Evolutionary conservation across 768 basidiomycete species (phyloP), one percentile per base, ranked within the genome.

Genomic region (Agrocybe pediades): DNA sequence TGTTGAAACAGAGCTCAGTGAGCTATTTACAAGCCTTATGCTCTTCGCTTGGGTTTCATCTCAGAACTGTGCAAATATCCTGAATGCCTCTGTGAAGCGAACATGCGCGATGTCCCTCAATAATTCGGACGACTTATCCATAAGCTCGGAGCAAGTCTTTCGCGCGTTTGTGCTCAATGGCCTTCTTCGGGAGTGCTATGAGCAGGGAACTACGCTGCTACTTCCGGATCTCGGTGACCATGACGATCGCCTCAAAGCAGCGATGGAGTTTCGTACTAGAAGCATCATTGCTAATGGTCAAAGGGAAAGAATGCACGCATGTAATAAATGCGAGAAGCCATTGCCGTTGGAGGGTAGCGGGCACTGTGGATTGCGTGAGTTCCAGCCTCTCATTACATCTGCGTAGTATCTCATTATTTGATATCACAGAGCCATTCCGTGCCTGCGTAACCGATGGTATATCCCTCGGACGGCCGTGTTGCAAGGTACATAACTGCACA

Each of bases 21-120:
- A 54, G 41, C 30, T 53, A 15, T 57, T 53, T 41, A 57, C 51
- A 11, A 54, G 42, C 25, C 40, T 33, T 13, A 58, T 58, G 57
- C 53, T 58, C 7, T 51, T 45, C 20, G 53, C 53, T n/a, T 58
- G 57, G 57, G 57, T 58, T 3, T 58, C 57, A 17, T 49, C 47
- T 9, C 57, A 54, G 25, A 58, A 58, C 36, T 57, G 56, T 46
- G 41, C 39, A 11, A 57, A 57, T 42, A 53, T 54, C 26, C 41
- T 54, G 9, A 58, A 58, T 33, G 46, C 56, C 41, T 24, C 51
- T 2, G 46, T 54, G 29, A 49, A 41, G 11, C 29, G 46, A 3
- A 15, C 2, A 3, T 7, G 29, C 29, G 7, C 0, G 9, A 6
- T 23, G 7, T n/a, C n/a, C 8, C 17, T 7, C 11, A 9, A 9